Conservation (phyloP, 352 stramenopile species). For the Elongisporangium undulatum region DNA sequence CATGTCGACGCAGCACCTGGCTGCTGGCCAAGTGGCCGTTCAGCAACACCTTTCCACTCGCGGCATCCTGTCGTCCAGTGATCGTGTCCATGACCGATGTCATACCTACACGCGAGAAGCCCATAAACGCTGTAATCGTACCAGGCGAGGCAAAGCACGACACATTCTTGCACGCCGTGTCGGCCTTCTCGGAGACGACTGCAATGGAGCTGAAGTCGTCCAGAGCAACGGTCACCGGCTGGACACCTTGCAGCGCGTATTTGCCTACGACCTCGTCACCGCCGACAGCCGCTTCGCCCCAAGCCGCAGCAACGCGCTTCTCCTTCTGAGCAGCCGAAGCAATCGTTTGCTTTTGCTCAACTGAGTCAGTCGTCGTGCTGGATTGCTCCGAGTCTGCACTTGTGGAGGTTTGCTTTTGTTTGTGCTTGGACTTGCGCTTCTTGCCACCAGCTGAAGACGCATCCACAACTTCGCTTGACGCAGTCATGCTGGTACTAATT, state of each 20-base stretch:
- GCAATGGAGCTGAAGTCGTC: not conserved
- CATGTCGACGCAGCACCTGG: conserved; percentile 15
- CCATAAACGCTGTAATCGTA: conserved; percentile 38
- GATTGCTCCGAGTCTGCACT: not conserved
- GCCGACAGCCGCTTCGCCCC: conserved; percentile 3
- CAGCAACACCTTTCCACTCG: conserved; percentile 38
- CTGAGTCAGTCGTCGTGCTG: not conserved
- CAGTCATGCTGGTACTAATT: not conserved
- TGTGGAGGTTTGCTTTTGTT: conserved; percentile 11
- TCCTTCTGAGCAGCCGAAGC: not conserved
- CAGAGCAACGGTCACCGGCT: not conserved
- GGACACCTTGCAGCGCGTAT: not conserved
- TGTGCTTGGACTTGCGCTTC: conserved; percentile 13
- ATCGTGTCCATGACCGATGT: conserved; percentile 48
- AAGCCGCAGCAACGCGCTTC: conserved; percentile 4
- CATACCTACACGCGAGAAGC: conserved; percentile 61
- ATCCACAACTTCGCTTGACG: not conserved
- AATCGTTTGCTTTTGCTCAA: not conserved
- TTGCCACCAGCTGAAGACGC: conserved; percentile 2
- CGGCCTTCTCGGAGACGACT: conserved; percentile 9
- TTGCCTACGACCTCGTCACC: not conserved
- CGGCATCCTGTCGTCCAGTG: conserved; percentile 72
- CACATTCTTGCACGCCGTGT: conserved; percentile 60
- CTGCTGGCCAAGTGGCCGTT: conserved; percentile 22
- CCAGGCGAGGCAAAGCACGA: conserved; percentile 30